Conservation (phyloP, 129 eudicot genomes). For the Rutidosis leptorrhynchoides region DNA sequence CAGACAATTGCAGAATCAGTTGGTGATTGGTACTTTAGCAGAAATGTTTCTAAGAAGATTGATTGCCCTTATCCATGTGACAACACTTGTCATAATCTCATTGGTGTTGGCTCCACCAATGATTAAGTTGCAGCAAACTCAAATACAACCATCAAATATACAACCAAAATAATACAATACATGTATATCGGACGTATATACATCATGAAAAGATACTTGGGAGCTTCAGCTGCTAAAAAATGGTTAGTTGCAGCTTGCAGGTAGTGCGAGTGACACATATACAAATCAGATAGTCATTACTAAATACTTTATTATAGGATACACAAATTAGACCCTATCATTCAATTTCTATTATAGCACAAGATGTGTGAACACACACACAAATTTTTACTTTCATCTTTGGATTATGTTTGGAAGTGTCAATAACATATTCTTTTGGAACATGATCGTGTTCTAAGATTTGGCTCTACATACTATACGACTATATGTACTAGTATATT, state of each 20-base stretch:
- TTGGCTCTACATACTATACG: not conserved
- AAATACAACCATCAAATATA: not conserved
- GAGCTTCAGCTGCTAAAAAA: not conserved
- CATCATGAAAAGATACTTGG: slow-evolving; percentile 11
- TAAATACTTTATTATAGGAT: slow-evolving; percentile 10
- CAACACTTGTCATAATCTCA: slow-evolving; percentile 65
- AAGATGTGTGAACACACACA: slow-evolving; percentile 8
- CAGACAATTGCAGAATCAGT: slow-evolving; percentile 91
- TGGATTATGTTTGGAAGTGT: slow-evolving; percentile 14
- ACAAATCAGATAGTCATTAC: slow-evolving; percentile 11
- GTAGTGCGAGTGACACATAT: slow-evolving; percentile 15
- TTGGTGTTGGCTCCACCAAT: slow-evolving; percentile 20
- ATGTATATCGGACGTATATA: slow-evolving; percentile 14
- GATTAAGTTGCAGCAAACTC: not conserved
- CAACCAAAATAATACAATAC: slow-evolving; percentile 23
- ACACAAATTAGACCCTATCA: slow-evolving; percentile 18
- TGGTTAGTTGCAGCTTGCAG: slow-evolving; percentile 13
- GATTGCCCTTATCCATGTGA: slow-evolving; percentile 92
- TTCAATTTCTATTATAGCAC: slow-evolving; percentile 12
- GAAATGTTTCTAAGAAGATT: slow-evolving; percentile 53
- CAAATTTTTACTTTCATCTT: slow-evolving; percentile 4
- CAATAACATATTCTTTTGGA: slow-evolving; percentile 13
- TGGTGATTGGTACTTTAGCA: slow-evolving; percentile 90
- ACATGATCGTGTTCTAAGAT: not conserved
- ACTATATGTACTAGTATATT: not conserved